These are phyloP conservation scores for Saccharomyces kudriavzevii DNA, from an alignment of 805 yeast species.

Conservation along the genomic window DNA sequence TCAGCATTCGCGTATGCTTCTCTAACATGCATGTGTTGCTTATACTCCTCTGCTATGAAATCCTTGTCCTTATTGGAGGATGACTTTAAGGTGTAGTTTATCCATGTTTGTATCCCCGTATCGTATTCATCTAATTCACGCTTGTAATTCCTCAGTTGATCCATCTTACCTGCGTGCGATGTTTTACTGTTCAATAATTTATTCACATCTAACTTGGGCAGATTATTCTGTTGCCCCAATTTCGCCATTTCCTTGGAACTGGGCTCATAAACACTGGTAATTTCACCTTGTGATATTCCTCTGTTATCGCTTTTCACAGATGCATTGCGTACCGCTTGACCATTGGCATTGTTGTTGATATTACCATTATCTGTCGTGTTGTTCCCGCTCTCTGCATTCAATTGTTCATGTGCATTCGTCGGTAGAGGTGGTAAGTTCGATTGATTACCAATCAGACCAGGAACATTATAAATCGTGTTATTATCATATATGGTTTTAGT, in stretches of 20 bases:
- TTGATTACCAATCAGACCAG: constrained; percentile 25
- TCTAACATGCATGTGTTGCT: constrained; percentile 44
- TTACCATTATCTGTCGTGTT: not conserved
- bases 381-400: not conserved
- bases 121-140: constrained; percentile 38
- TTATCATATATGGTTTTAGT: constrained; percentile 31
- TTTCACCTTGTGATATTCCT: not conserved
- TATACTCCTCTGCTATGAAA: constrained; percentile 31
- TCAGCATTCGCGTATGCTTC: constrained; percentile 62
- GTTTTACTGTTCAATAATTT: constrained; percentile 30
- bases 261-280: constrained; percentile 11
- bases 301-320: not conserved
- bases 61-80: constrained; percentile 25
- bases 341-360: not conserved
- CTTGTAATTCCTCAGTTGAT: constrained; percentile 24
- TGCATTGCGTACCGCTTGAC: not conserved
- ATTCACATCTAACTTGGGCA: constrained; percentile 37
- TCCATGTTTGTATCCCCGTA: constrained; percentile 54
- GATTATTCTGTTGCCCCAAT: constrained; percentile 32
- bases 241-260: constrained; percentile 19
- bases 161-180: constrained; percentile 18
- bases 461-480: constrained; percentile 30
- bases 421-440: constrained; percentile 30
- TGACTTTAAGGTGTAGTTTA: constrained; percentile 31
- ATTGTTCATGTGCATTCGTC: constrained; percentile 5